Conservation (phyloP, 2,329 filamentous ascomycete genomes). For the Botrytis paeoniae region DNA sequence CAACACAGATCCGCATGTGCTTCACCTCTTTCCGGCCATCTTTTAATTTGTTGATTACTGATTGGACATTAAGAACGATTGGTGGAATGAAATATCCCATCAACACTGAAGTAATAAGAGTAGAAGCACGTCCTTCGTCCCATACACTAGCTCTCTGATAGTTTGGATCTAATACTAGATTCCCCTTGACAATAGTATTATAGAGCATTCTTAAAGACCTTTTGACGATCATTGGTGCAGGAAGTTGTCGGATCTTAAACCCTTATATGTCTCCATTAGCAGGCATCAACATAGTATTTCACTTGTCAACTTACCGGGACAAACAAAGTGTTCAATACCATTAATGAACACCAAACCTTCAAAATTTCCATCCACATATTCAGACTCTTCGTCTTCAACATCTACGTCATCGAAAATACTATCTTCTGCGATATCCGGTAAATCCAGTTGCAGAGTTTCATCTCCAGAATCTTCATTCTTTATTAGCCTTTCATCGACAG, state of each 20-base stretch:
- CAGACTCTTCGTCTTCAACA: slow-evolving; percentile 30
- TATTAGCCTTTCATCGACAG: slow-evolving; percentile 12
- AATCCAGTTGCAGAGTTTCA: slow-evolving; percentile 21
- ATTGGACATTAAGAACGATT: slow-evolving; percentile 45
- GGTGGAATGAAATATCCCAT: slow-evolving; percentile 44
- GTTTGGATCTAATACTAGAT: slow-evolving; percentile 44
- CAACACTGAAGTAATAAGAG: slow-evolving; percentile 36
- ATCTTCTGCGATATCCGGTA: slow-evolving; percentile 23
- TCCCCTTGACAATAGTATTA: slow-evolving; percentile 35
- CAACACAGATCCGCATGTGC: slow-evolving; percentile 41
- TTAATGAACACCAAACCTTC: slow-evolving; percentile 26
- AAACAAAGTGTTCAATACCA: slow-evolving; percentile 22
- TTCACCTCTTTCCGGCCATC: slow-evolving; percentile 26
- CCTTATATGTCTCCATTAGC: slow-evolving; percentile 15
- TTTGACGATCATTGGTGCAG: slow-evolving; percentile 13
- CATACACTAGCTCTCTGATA: slow-evolving; percentile 49
- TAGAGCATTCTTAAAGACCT: slow-evolving; percentile 19
- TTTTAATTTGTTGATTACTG: slow-evolving; percentile 21
- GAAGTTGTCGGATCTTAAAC: slow-evolving; percentile 22
- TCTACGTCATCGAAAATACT: slow-evolving; percentile 35
- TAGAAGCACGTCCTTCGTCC: slow-evolving; percentile 38
- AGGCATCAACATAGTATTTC: not conserved
- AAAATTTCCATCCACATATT: slow-evolving; percentile 31
- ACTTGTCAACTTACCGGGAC: slow-evolving; percentile 9
- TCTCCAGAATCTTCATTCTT: slow-evolving; percentile 27